Evolutionary conservation across 2,329 filamentous ascomycete species (phyloP).

Genomic region (Chrysoporthe cubensis): DNA sequence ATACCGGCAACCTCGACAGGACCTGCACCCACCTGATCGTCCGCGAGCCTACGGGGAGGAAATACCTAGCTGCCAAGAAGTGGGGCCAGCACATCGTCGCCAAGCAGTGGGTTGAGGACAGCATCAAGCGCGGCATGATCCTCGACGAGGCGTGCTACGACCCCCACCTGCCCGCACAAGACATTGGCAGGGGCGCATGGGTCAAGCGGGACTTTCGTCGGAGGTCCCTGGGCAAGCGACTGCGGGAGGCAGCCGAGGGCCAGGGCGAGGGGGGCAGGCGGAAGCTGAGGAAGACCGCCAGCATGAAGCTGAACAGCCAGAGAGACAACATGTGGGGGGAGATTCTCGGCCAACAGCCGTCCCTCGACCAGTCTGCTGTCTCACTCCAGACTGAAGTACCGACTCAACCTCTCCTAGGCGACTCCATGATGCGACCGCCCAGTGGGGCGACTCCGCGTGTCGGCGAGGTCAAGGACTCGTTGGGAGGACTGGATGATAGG

Average conservation of each 20-base stretch:
- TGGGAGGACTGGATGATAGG: conserved; percentile 34
- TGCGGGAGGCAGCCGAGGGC: conserved; percentile 52
- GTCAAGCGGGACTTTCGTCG: conserved; percentile 55
- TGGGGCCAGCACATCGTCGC: conserved; percentile 84
- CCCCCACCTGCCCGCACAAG: conserved; percentile 67
- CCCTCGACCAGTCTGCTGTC: conserved; percentile 35
- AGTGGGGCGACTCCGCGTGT: conserved; percentile 9
- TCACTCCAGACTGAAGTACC: conserved; percentile 24
- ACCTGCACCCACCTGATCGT: conserved; percentile 87
- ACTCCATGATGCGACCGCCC: conserved; percentile 18
- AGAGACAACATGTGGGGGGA: conserved; percentile 88
- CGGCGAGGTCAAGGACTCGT: conserved; percentile 25
- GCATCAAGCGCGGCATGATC: conserved; percentile 83
- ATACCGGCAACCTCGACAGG: conserved; percentile 85
- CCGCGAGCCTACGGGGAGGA: conserved; percentile 77
- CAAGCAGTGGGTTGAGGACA: conserved; percentile 84
- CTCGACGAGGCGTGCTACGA: conserved; percentile 87
- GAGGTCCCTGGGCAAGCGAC: conserved; percentile 61
- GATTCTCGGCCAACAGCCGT: conserved; percentile 64
- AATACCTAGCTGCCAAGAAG: conserved; percentile 83
- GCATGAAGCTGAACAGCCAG: conserved; percentile 79
- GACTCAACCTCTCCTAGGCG: conserved; percentile 20
- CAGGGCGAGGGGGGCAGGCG: conserved; percentile 63
- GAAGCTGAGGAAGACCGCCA: conserved; percentile 87
- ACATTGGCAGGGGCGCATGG: conserved; percentile 81